Conservation (phyloP, 179 eudicot species). For the Monotropa hypopitys region DNA sequence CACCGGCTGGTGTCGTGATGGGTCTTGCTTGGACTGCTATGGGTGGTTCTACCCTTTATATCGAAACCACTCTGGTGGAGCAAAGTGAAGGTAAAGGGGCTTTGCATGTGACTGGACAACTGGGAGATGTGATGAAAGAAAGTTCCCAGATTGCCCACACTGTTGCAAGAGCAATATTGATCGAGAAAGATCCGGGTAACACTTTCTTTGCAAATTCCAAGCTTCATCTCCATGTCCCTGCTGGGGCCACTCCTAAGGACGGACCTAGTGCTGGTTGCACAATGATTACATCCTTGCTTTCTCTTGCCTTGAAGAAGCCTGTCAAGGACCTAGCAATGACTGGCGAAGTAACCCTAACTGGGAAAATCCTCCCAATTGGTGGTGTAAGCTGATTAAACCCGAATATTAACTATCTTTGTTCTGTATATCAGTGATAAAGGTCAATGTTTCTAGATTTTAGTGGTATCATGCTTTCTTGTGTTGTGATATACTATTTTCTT, state of each 20-base stretch:
- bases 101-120: constrained; percentile 83
- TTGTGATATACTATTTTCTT: neutral
- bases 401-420: neutral
- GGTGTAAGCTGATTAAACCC: constrained; percentile 55
- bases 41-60: constrained; percentile 96
- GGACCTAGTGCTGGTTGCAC: constrained; percentile 99
- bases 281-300: constrained; percentile 86
- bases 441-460: neutral
- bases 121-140: constrained; percentile 99
- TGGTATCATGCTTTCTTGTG: neutral
- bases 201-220: constrained; percentile 62
- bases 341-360: constrained; percentile 86
- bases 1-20: constrained; percentile 92
- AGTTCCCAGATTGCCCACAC: constrained; percentile 96
- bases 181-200: constrained; percentile 47
- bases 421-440: neutral
- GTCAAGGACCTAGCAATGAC: constrained; percentile 95
- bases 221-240: constrained; percentile 96
- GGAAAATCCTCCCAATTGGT: constrained; percentile 94
- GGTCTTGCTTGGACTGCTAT: constrained; percentile 99
- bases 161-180: constrained; percentile 59
- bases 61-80: constrained; percentile 68
- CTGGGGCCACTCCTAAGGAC: constrained; percentile 97
- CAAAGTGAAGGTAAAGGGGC: constrained; percentile 86
- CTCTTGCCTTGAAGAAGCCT: constrained; percentile 71